Conservation (phyloP, 1,284 basidiomycete species). For the Pseudozyma flocculosa region DNA sequence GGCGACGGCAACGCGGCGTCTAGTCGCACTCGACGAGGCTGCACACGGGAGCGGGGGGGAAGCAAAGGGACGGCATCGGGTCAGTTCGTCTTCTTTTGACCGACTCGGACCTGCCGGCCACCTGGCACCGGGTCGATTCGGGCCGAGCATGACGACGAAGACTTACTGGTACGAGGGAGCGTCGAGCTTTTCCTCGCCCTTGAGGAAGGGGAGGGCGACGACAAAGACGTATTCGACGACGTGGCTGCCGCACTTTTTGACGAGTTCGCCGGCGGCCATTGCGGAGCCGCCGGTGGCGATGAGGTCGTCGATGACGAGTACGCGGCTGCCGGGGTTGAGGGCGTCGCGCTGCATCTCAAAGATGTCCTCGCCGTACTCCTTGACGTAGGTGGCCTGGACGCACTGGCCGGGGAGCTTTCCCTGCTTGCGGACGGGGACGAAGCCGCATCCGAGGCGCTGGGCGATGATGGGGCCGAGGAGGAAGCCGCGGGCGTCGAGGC, state of each 20-base stretch:
- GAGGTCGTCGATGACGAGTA: slow-evolving; percentile 89
- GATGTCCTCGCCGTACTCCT: slow-evolving; percentile 95
- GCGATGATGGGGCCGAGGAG: slow-evolving; percentile 91
- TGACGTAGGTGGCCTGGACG: slow-evolving; percentile 76
- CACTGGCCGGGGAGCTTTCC: slow-evolving; percentile 91
- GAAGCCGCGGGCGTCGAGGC: slow-evolving; percentile 94
- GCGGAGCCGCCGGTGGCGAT: slow-evolving; percentile 97
- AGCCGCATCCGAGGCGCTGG: slow-evolving; percentile 84
- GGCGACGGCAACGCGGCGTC: no score
- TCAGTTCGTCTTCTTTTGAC: no score
- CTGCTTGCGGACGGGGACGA: slow-evolving; percentile 91
- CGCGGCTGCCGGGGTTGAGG: slow-evolving; percentile 76
- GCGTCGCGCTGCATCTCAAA: slow-evolving; percentile 93
- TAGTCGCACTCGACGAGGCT: slow-evolving; percentile 43
- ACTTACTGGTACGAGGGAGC: slow-evolving; percentile 68
- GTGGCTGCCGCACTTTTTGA: slow-evolving; percentile 77
- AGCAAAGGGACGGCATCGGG: not conserved
- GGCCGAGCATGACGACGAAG: no score
- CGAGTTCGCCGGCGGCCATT: slow-evolving; percentile 86
- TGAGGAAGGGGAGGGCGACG: slow-evolving; percentile 81
- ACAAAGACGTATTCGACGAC: slow-evolving; percentile 93
- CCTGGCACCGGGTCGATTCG: no score
- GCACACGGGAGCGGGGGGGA: not conserved
- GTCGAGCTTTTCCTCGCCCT: slow-evolving; percentile 75
- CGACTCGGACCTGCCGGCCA: no score